Conservation (phyloP, 1,139 yeast genomes). For the Sugiyamaella pinicola region DNA sequence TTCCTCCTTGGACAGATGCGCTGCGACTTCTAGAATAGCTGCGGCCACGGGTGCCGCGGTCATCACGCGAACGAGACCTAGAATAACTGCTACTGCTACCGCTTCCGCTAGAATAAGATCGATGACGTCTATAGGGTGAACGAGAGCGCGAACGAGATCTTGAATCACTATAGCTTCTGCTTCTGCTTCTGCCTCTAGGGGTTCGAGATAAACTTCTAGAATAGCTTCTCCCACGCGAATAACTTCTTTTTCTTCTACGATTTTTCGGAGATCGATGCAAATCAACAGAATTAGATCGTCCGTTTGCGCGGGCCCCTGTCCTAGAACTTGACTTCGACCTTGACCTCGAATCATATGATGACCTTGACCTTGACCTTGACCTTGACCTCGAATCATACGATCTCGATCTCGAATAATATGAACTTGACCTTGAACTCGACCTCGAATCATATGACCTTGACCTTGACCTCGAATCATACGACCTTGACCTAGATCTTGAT, state of each 20-base stretch:
- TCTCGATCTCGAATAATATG: slow-evolving; percentile 26
- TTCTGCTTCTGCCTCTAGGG: background rate
- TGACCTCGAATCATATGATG: slow-evolving; percentile 1
- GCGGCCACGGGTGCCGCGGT: background rate
- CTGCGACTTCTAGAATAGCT: background rate
- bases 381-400: slow-evolving; percentile 28
- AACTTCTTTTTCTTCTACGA: too few relatives aligned
- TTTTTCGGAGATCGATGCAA: too few relatives aligned
- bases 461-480: slow-evolving; percentile 20
- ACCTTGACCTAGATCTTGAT: slow-evolving; percentile 28
- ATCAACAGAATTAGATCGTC: background rate
- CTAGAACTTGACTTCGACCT: slow-evolving; percentile 11
- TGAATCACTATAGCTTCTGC: slow-evolving; percentile 17
- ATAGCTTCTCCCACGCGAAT: too few relatives aligned
- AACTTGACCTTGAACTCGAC: slow-evolving; percentile 26
- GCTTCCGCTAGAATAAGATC: slow-evolving; percentile 22
- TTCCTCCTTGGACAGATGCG: background rate
- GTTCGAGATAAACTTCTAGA: slow-evolving; percentile 4
- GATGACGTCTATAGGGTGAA: background rate
- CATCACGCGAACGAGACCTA: background rate
- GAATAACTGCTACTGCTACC: too few relatives aligned
- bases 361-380: slow-evolving; percentile 14
- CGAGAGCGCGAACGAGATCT: slow-evolving; percentile 24
- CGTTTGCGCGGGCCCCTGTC: background rate
- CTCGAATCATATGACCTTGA: slow-evolving; percentile 26